Percentiles rank a stretch among this genome's conserved stretches.
These are phyloP conservation scores for Lactarius hengduanensis DNA, from an alignment of 768 basidiomycete genomes.

Conservation along the genomic window DNA sequence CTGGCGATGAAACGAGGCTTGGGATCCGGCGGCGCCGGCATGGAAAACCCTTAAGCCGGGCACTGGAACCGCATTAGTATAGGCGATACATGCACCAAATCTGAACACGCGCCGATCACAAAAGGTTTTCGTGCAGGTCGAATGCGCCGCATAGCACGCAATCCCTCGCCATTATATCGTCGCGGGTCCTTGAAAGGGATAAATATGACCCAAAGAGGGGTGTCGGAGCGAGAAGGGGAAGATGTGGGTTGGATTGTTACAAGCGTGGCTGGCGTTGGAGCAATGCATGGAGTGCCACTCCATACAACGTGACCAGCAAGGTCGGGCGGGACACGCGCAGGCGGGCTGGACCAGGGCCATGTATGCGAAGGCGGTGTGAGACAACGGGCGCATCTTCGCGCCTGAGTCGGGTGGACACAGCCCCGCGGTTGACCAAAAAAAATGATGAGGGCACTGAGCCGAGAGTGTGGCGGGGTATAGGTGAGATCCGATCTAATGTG, in stretches of 20 bases:
- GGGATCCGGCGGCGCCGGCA: conserved; percentile 5
- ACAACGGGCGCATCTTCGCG: neutral
- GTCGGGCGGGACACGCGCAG: neutral
- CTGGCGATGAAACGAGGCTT: neutral
- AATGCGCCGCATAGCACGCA: neutral
- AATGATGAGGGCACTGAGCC: conserved; percentile 1
- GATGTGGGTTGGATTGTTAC: neutral
- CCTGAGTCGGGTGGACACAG: conserved; percentile 1
- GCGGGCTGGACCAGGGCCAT: neutral
- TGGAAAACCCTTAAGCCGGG: conserved; percentile 7
- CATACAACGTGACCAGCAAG: neutral
- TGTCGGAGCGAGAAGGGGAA: neutral
- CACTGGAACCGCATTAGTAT: conserved; percentile 3
- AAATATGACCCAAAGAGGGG: neutral
- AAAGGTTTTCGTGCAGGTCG: neutral
- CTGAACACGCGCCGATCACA: conserved; percentile 14
- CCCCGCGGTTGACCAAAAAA: neutral
- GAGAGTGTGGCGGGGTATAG: neutral
- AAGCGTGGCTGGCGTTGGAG: neutral
- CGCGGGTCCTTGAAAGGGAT: neutral
- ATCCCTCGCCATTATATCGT: neutral
- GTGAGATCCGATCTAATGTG: conserved; percentile 16
- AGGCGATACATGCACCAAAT: conserved; percentile 18
- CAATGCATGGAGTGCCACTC: neutral
- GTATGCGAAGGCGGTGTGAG: neutral